phyloP scores from a whole-genome alignment of 176 grass and related monocot genomes.

The Raddia guianensis region DNA sequence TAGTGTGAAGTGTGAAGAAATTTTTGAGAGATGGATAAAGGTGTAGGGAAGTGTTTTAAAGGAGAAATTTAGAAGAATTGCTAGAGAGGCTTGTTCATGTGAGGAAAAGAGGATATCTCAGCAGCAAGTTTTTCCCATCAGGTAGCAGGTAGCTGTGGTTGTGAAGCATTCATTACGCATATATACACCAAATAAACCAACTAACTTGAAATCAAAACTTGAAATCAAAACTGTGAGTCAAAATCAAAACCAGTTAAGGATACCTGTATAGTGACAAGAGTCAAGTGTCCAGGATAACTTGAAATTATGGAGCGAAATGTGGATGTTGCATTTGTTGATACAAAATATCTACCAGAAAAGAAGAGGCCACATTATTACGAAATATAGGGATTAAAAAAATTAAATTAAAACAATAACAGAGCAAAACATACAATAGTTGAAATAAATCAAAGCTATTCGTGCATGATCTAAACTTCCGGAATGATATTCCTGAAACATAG shows the following conservation, averaged over 20 bases:
- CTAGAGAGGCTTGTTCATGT: neutral
- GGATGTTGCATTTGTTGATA: conserved; percentile 88
- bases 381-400: conserved; percentile 33
- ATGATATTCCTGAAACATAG: conserved; percentile 28
- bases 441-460: neutral
- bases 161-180: conserved; percentile 11
- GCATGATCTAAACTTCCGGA: neutral
- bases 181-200: neutral
- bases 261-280: conserved; percentile 88
- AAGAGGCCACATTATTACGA: conserved; percentile 24
- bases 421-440: neutral
- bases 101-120: neutral
- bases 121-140: neutral
- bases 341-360: conserved; percentile 65
- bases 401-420: neutral
- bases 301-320: conserved; percentile 86
- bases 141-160: neutral
- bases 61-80: too few relatives aligned
- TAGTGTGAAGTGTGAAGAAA: too few relatives aligned
- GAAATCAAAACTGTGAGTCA: too few relatives aligned
- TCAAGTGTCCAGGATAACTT: conserved; percentile 75
- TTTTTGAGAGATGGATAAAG: too few relatives aligned
- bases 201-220: too few relatives aligned
- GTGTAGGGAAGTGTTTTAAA: too few relatives aligned
- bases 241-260: neutral